Evolutionary conservation across 257 asterid species (phyloP).

Genomic region (Solanum neorickii): DNA sequence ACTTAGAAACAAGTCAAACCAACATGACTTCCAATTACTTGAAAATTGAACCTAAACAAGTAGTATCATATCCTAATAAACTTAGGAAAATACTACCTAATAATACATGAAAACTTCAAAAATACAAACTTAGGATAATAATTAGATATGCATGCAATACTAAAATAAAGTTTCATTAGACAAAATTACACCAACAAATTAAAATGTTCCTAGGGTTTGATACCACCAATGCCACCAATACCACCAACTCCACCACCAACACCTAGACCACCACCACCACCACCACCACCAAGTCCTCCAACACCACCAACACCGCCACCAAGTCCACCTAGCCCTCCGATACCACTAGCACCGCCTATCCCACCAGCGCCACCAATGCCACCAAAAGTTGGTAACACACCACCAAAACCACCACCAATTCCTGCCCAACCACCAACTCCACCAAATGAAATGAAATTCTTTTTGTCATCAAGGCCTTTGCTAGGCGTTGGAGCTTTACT

Average conservation of each 20-base stretch:
- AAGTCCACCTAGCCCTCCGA: constrained; percentile 23
- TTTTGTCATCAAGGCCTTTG: constrained; percentile 31
- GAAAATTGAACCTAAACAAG: not conserved
- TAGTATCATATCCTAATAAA: not conserved
- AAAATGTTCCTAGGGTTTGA: constrained; percentile 2
- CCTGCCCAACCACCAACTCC: constrained; percentile 57
- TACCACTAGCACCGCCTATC: constrained; percentile 26
- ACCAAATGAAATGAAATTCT: constrained; percentile 47
- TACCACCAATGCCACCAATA: constrained; percentile 6
- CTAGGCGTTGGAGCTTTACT: constrained; percentile 17
- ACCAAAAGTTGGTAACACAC: constrained; percentile 18
- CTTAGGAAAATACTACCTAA: not conserved
- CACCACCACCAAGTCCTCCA: constrained; percentile 13
- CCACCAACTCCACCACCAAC: constrained; percentile 22
- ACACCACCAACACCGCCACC: constrained; percentile 21
- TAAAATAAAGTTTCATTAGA: not conserved
- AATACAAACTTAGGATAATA: not conserved
- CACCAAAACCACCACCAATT: constrained; percentile 15
- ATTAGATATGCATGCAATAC: not conserved
- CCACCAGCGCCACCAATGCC: constrained; percentile 25
- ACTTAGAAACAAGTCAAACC: not conserved
- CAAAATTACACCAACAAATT: not conserved
- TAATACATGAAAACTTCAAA: not conserved
- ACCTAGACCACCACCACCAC: constrained; percentile 28
- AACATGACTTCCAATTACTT: not conserved